These are phyloP conservation scores for Backusella sp. DNA, from an alignment of 192 early-diverging fungal species.

Conservation along the genomic window DNA sequence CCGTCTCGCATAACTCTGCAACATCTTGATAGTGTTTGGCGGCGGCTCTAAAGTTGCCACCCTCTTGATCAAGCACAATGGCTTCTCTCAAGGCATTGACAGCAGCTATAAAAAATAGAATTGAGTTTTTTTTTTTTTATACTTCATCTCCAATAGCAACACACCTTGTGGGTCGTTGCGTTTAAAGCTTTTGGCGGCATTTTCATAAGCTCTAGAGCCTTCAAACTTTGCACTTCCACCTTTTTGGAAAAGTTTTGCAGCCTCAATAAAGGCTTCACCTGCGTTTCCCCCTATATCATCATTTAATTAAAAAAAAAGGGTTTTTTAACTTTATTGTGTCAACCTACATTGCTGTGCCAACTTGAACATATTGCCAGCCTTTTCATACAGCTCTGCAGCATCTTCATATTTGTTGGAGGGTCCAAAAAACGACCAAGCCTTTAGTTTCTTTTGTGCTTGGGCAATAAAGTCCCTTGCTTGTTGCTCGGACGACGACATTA, in stretches of 20 bases:
- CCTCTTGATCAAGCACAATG: slow-evolving; percentile 78
- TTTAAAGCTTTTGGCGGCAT: slow-evolving; percentile 90
- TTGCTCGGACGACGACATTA: slow-evolving; percentile 52
- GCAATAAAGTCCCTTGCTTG: slow-evolving; percentile 60
- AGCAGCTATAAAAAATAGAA: slow-evolving; percentile 50
- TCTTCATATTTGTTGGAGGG: slow-evolving; percentile 90
- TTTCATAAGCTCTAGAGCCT: slow-evolving; percentile 78
- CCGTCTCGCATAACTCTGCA: slow-evolving; percentile 57
- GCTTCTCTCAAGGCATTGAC: slow-evolving; percentile 74
- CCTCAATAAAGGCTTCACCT: slow-evolving; percentile 88
- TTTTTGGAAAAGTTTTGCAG: slow-evolving; percentile 77
- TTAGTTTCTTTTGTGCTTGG: slow-evolving; percentile 72
- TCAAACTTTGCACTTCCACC: slow-evolving; percentile 78
- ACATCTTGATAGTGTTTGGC: slow-evolving; percentile 95
- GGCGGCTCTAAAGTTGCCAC: slow-evolving; percentile 84
- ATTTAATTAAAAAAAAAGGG: background rate
- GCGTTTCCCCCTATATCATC: slow-evolving; percentile 80
- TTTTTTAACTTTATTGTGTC: too few relatives aligned
- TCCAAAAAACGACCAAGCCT: slow-evolving; percentile 61
- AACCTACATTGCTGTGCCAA: slow-evolving; percentile 83
- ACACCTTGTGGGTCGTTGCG: slow-evolving; percentile 75
- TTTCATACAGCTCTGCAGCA: slow-evolving; percentile 88
- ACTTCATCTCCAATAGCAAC: background rate
- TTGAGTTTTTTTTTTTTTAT: background rate
- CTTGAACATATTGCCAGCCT: slow-evolving; percentile 94